Base-by-base conservation (phyloP, 148 eudicot species). In the Limonium bicolor region DNA sequence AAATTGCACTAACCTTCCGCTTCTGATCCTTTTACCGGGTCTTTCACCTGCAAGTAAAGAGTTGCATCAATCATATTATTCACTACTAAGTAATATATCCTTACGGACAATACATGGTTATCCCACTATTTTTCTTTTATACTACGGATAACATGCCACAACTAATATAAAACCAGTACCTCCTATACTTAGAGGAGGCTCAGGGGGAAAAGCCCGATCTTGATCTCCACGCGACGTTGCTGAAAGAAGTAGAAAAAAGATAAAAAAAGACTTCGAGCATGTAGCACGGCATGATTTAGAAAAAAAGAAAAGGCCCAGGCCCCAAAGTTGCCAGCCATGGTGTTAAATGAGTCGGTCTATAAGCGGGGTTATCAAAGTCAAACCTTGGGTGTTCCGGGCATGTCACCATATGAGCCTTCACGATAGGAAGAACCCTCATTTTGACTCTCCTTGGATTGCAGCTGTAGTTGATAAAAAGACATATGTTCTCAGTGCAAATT, bases 381-480 rank as follows among this genome's bases (percentile, higher is more conserved):
- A 25, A 74, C 94, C 79, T 80, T 77, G 27, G 86, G 82, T 55
- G 86, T 74, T 26, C 70, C 74, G 23, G 81, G 79, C 33, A 77
- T 74, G 45, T 84, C 93, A 48, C 77, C 36, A 60, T 74, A 82
- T 51, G 96, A 60, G 57, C 86, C 78, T 27, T 88, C 97, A 51
- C 83, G 94, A 31, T 67, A 59, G 50, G 92, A 83, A 59, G 94
- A 70, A 29, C 93, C 84, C 61, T 84, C 95, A 24, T 94, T n/a
- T n/a, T n/a, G n/a, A n/a, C n/a, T 68, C 56, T 84, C 86, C 82
- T 88, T 80, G 59, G 80, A 57, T 62, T 84, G 97, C 72, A 84
- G 60, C 97, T 90, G 59, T 60, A 47, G 9, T 27, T 36, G 9
- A 41, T 41, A 46, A 37, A 44, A 25, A 52, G 23, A 46, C 36